A percentile compares a stretch with the other conserved stretches of the same genome.
These are phyloP conservation scores for Scedosporium minutisporum DNA, from an alignment of 2,329 filamentous ascomycete genomes.

Conservation along the genomic window DNA sequence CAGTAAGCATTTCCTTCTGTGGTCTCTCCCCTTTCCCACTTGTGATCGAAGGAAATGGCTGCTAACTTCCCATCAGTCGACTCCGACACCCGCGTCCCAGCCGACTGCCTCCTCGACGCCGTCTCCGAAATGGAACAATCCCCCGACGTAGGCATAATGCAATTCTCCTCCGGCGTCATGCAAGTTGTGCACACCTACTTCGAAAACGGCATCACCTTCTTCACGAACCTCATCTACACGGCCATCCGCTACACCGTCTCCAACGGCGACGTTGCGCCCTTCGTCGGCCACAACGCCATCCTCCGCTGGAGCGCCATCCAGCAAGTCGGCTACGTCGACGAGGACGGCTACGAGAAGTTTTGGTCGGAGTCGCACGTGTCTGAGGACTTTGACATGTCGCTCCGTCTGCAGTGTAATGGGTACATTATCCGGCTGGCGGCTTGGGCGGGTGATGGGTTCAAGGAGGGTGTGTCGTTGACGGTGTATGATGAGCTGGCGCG, in stretches of 20 bases:
- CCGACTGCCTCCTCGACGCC: constrained; percentile 68
- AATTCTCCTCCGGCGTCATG: constrained; percentile 71
- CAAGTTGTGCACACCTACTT: constrained; percentile 67
- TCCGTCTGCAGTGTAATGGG: constrained; percentile 61
- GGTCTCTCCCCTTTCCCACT: constrained; percentile 35
- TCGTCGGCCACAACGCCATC: constrained; percentile 70
- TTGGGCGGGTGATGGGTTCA: constrained; percentile 67
- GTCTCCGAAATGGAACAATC: constrained; percentile 76
- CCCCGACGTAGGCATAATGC: constrained; percentile 68
- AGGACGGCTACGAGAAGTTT: constrained; percentile 67
- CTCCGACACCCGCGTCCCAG: constrained; percentile 69
- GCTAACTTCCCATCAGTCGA: constrained; percentile 34
- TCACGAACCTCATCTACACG: constrained; percentile 66
- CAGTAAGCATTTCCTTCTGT: constrained; percentile 49
- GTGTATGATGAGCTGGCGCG: constrained; percentile 77
- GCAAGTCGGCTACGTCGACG: constrained; percentile 59
- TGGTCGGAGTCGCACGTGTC: constrained; percentile 75
- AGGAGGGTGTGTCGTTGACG: constrained; percentile 74
- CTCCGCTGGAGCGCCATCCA: constrained; percentile 69
- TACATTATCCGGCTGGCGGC: constrained; percentile 65
- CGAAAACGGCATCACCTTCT: constrained; percentile 61
- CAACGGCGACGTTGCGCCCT: constrained; percentile 67
- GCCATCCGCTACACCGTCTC: constrained; percentile 70
- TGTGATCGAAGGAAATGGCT: constrained; percentile 44
- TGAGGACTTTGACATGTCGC: constrained; percentile 75